phyloP scores from a whole-genome alignment of 306 rosid genomes.

The Ochetophila trinervis region DNA sequence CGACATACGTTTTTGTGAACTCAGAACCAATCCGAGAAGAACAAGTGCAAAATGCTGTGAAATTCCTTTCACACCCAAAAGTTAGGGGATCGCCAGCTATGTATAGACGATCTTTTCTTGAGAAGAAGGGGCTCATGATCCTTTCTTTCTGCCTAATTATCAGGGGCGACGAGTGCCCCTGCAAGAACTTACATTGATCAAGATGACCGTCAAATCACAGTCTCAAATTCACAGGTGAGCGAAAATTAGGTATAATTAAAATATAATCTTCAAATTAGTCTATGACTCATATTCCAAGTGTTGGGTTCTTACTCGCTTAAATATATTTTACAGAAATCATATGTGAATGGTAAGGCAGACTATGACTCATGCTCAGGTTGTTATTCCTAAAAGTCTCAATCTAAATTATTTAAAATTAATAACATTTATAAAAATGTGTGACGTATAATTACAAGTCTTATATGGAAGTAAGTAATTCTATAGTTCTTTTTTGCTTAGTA shows the following conservation, averaged over 20 bases:
- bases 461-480: constrained; percentile 52
- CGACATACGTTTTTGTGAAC: constrained; percentile 73
- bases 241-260: constrained; percentile 16
- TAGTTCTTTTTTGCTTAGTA: constrained; percentile 8
- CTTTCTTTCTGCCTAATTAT: constrained; percentile 28
- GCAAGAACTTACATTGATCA: constrained; percentile 42
- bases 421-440: not conserved
- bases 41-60: constrained; percentile 90
- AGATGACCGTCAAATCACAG: constrained; percentile 50
- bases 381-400: constrained; percentile 7
- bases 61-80: constrained; percentile 86
- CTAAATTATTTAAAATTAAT: not conserved
- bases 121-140: constrained; percentile 85
- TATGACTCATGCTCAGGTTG: constrained; percentile 59
- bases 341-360: constrained; percentile 62
- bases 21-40: constrained; percentile 88
- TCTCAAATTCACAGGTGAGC: constrained; percentile 67
- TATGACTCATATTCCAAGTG: constrained; percentile 16
- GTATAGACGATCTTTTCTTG: constrained; percentile 83
- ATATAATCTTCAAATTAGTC: constrained; percentile 15
- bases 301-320: constrained; percentile 11
- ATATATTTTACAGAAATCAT: constrained; percentile 52
- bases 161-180: constrained; percentile 36
- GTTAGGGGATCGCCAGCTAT: constrained; percentile 88
- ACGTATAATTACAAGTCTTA: too few species aligned